Conservation (phyloP, 306 rosid species). For the Gleditsia sinensis region DNA sequence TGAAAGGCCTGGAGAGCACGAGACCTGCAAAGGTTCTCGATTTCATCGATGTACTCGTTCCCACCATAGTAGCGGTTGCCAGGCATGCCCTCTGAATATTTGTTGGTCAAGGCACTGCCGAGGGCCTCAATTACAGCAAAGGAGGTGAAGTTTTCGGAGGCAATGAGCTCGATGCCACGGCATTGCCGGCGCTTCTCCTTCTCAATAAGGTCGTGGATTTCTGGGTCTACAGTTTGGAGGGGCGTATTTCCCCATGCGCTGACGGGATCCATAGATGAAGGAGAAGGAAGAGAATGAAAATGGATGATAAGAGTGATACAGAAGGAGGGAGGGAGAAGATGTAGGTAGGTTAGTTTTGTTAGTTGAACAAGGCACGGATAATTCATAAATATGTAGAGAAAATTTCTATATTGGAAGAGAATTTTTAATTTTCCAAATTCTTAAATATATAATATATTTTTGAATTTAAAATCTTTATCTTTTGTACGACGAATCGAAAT, state of each 20-base stretch:
- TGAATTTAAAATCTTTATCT: no score
- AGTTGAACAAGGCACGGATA: neutral
- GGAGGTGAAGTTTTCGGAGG: conserved; percentile 96
- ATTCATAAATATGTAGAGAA: no score
- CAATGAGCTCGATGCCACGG: conserved; percentile 95
- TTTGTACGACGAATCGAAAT: no score
- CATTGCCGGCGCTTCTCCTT: conserved; percentile 93
- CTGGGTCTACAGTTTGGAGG: conserved; percentile 70
- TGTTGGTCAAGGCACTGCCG: conserved; percentile 90
- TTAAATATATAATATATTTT: no score
- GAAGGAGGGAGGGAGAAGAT: neutral
- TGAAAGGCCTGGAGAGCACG: conserved; percentile 81
- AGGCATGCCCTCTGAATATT: conserved; percentile 98
- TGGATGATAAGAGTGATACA: neutral
- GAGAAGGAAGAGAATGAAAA: neutral
- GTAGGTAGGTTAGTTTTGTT: neutral
- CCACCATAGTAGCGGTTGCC: conserved; percentile 95
- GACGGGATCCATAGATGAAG: conserved; percentile 73
- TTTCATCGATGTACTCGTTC: conserved; percentile 89
- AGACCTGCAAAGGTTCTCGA: conserved; percentile 84
- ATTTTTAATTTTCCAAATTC: no score
- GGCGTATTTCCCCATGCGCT: conserved; percentile 76
- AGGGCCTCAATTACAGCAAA: conserved; percentile 92
- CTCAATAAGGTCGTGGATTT: conserved; percentile 90
- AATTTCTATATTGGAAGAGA: no score